Evolutionary conservation across 176 grass and related monocot species (phyloP).

Genomic region (Bromus sterilis): DNA sequence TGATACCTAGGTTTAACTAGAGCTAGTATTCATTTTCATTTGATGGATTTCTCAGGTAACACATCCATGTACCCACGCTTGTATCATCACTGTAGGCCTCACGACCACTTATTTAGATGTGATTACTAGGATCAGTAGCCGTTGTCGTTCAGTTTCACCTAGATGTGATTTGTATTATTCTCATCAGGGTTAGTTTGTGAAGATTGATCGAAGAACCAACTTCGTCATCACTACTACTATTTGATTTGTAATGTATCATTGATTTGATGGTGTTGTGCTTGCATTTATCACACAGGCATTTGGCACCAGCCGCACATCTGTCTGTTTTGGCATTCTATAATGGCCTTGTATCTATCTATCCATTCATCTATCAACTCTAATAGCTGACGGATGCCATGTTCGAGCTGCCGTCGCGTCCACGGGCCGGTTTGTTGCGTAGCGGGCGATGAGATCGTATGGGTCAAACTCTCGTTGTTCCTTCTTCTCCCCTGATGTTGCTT

Average conservation of each 20-base stretch:
- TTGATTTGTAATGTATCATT: neutral
- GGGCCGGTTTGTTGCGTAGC: constrained; percentile 4
- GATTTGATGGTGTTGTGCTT: neutral
- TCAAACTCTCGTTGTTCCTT: neutral
- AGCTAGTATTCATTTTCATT: constrained; percentile 1
- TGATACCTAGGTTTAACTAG: constrained; percentile 34
- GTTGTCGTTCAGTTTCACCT: neutral
- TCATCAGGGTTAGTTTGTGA: constrained; percentile 2
- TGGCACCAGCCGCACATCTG: neutral
- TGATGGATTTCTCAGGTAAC: constrained; percentile 14
- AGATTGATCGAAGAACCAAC: neutral
- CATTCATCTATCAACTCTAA: neutral
- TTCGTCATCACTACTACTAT: neutral
- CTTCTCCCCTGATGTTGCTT: neutral
- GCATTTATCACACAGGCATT: neutral
- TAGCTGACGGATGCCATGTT: constrained; percentile 8
- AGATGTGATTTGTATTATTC: neutral
- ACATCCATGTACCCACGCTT: neutral
- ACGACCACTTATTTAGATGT: constrained; percentile 9
- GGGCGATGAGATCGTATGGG: neutral
- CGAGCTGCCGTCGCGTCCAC: neutral
- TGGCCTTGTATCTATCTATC: neutral
- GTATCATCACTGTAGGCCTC: constrained; percentile 24
- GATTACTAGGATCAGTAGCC: constrained; percentile 21
- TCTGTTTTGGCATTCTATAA: neutral